phyloP scores from a whole-genome alignment of 352 stramenopile species.

The Phytophthora citricola region DNA sequence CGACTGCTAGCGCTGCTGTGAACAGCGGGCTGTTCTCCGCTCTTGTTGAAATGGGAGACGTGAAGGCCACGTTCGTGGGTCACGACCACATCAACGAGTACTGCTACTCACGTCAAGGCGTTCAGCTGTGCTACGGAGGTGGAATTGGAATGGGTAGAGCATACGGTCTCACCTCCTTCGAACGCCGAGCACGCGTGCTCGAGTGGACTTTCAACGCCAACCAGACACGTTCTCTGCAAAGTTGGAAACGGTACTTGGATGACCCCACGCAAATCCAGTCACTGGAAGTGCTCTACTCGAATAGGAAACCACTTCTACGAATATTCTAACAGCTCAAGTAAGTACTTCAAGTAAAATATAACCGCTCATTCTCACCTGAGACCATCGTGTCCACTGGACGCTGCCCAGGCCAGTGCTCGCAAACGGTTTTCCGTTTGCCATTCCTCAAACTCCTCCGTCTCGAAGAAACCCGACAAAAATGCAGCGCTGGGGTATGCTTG shows the following conservation, averaged over 20 bases:
- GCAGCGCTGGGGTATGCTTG: constrained; percentile 20
- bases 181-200: constrained; percentile 48
- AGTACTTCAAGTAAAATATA: constrained; percentile 20
- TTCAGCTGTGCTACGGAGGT: constrained; percentile 69
- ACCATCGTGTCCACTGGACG: constrained; percentile 3
- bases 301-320: constrained; percentile 34
- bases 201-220: constrained; percentile 50
- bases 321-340: constrained; percentile 26
- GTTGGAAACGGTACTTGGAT: constrained; percentile 52
- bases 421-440: neutral
- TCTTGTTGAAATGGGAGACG: constrained; percentile 51
- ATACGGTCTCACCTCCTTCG: constrained; percentile 38
- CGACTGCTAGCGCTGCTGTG: constrained; percentile 31
- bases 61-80: constrained; percentile 66
- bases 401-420: neutral
- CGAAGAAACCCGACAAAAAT: constrained; percentile 16
- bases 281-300: constrained; percentile 44
- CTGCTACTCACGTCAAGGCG: constrained; percentile 49
- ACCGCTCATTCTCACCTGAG: constrained; percentile 17
- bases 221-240: constrained; percentile 45
- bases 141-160: constrained; percentile 50
- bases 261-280: constrained; percentile 44
- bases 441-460: constrained; percentile 15
- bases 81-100: constrained; percentile 76
- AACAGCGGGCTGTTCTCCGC: constrained; percentile 49